Percentiles rank a stretch among this genome's conserved stretches.
phyloP scores from a whole-genome alignment of 1,139 yeast species.

The Pichia terricola region DNA sequence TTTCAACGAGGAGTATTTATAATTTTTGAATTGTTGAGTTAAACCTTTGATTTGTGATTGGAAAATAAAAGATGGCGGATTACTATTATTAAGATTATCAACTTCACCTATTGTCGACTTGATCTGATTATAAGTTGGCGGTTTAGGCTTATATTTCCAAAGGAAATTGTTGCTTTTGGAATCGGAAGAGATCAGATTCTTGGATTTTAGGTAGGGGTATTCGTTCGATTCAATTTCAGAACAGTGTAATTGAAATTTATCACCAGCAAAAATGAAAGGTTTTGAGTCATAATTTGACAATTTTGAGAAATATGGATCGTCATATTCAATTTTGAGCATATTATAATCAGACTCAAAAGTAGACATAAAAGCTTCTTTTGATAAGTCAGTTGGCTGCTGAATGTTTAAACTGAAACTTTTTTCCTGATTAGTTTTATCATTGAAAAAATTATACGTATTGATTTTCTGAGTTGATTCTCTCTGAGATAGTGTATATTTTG shows the following conservation, averaged over 20 bases:
- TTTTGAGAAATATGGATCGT: constrained; percentile 55
- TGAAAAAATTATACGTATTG: not conserved
- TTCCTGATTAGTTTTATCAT: constrained; percentile 1
- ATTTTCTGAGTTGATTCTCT: not conserved
- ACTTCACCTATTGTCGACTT: not conserved
- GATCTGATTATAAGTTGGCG: constrained; percentile 30
- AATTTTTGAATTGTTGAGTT: constrained; percentile 29
- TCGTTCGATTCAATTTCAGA: constrained; percentile 16
- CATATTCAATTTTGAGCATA: constrained; percentile 42
- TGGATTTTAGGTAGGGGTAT: constrained; percentile 1
- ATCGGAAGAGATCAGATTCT: not conserved
- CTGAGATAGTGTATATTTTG: not conserved
- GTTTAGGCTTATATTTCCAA: constrained; percentile 31
- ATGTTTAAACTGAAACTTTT: constrained; percentile 1
- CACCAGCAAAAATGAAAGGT: constrained; percentile 62
- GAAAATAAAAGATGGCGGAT: constrained; percentile 19
- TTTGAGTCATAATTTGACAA: constrained; percentile 40
- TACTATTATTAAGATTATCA: not conserved
- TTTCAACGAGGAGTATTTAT: constrained; percentile 25
- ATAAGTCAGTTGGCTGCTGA: constrained; percentile 14
- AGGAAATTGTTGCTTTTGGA: not conserved
- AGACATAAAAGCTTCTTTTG: constrained; percentile 14
- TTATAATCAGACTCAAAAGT: constrained; percentile 27
- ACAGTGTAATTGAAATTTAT: constrained; percentile 37
- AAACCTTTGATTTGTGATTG: constrained; percentile 44